Evolutionary conservation across 345 rosid genomes (phyloP), one percentile per base, ranked within the genome.

Genomic region (Erodium maritimum): DNA sequence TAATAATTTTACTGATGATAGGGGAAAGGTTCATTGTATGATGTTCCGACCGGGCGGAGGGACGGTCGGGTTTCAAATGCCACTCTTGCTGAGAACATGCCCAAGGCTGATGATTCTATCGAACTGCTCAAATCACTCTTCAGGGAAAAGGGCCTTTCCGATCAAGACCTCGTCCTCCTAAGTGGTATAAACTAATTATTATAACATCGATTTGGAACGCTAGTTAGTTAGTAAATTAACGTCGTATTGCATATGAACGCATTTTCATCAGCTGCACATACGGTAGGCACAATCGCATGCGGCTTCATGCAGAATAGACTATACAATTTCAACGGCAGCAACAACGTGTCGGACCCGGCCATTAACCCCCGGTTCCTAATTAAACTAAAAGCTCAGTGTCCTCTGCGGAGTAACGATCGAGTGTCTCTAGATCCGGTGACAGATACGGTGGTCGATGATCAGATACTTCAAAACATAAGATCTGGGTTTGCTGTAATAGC

Each of bases 211-310:
- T n/a, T n/a, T n/a, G 33, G 8, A 34, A 25, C 18, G 13, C 51
- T 51, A 50, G 23, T 33, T 24, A 23, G 4, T 45, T 24, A 18
- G n/a, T n/a, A n/a, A n/a, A n/a, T n/a, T n/a, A n/a, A n/a, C n/a
- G n/a, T n/a, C n/a, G n/a, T n/a, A n/a, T n/a, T n/a, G n/a, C n/a
- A n/a, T n/a, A 12, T 29, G n/a, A n/a, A n/a, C n/a, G n/a, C n/a
- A n/a, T n/a, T n/a, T n/a, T n/a, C 5, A 21, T 53, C 80, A 87
- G 88, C 83, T 24, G 97, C 90, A 5, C 97, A 90, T 62, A 79
- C 85, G 21, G 87, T 90, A 52, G 97, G 97, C 13, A 81, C 93
- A 11, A 75, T n/a, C n/a, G n/a, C n/a, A n/a, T n/a, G n/a, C n/a
- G n/a, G n/a, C n/a, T n/a, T n/a, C n/a, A n/a, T n/a, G n/a, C n/a